A percentile compares a stretch with the other conserved stretches of the same genome.
Evolutionary conservation across 495 filamentous ascomycete genomes (phyloP).

Genomic region (Aspergillus baeticus): DNA sequence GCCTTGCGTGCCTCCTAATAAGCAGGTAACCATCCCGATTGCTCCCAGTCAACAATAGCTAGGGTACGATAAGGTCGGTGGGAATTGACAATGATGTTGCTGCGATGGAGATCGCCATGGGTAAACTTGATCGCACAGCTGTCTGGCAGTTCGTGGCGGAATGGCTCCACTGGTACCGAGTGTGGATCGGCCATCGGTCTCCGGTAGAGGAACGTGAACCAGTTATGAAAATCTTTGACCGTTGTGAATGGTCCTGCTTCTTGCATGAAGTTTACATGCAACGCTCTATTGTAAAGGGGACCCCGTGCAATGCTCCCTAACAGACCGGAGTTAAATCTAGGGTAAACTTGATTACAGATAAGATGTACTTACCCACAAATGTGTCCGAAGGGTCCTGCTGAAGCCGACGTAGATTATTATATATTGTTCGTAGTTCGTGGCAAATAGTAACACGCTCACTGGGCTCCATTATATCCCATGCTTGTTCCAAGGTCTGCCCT

Average conservation of each 20-base stretch:
- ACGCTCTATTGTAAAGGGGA: slow-evolving; percentile 27
- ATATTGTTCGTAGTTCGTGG: no score
- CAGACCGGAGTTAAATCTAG: no score
- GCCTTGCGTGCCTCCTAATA: slow-evolving; percentile 52
- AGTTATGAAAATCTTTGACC: slow-evolving; percentile 27
- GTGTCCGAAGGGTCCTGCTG: no score
- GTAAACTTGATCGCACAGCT: slow-evolving; percentile 44
- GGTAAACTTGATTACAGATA: not conserved
- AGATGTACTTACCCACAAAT: no score
- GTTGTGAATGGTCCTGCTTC: slow-evolving; percentile 32
- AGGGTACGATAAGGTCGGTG: slow-evolving; percentile 29
- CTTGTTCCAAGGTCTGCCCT: no score
- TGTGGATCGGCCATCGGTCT: slow-evolving; percentile 28
- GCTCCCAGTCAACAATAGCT: slow-evolving; percentile 47
- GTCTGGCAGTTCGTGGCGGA: slow-evolving; percentile 25
- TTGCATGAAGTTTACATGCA: slow-evolving; percentile 21
- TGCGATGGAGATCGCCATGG: slow-evolving; percentile 44
- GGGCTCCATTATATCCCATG: no score
- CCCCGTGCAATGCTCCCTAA: slow-evolving; percentile 21
- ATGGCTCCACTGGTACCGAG: slow-evolving; percentile 29
- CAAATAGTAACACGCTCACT: no score
- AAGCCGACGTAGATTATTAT: no score
- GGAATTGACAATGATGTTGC: slow-evolving; percentile 43
- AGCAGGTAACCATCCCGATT: slow-evolving; percentile 47
- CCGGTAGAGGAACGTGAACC: slow-evolving; percentile 29